Conservation (phyloP, 805 yeast species). For the Metschnikowia continentalis region DNA sequence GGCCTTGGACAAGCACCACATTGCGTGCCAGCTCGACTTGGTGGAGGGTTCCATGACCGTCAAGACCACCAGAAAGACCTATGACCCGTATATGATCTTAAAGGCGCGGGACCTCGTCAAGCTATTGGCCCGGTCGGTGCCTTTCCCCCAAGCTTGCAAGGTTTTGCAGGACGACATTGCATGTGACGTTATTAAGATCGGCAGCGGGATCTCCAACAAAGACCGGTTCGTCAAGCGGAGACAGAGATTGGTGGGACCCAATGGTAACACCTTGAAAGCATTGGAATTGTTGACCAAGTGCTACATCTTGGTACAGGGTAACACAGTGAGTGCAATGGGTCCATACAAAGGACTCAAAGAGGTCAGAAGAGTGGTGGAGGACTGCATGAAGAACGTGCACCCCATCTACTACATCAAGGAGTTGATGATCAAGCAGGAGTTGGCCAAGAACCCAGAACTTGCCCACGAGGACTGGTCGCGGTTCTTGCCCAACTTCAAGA, state of each 20-base stretch:
- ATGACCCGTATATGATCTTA: constrained; percentile 87
- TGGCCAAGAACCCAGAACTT: constrained; percentile 90
- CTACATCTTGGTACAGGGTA: constrained; percentile 94
- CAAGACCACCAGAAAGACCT: constrained; percentile 91
- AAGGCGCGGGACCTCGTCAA: constrained; percentile 95
- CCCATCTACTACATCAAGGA: constrained; percentile 98
- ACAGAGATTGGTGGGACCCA: constrained; percentile 94
- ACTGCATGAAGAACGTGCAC: constrained; percentile 93
- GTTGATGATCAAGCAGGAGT: constrained; percentile 93
- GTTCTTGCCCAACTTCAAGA: constrained; percentile 93
- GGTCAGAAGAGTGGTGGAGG: constrained; percentile 90
- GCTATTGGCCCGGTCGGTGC: constrained; percentile 91
- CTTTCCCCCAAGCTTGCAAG: constrained; percentile 93
- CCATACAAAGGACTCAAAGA: constrained; percentile 90
- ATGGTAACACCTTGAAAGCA: constrained; percentile 94
- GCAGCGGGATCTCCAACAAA: constrained; percentile 81
- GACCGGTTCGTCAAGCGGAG: constrained; percentile 94
- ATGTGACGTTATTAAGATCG: constrained; percentile 94
- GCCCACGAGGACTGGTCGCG: constrained; percentile 97
- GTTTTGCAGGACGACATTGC: constrained; percentile 89
- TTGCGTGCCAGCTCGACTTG: constrained; percentile 81
- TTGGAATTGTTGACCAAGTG: constrained; percentile 92
- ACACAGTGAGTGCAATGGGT: constrained; percentile 96
- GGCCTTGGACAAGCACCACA: constrained; percentile 64
- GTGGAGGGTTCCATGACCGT: constrained; percentile 98